phyloP scores from a whole-genome alignment of 495 filamentous ascomycete species.

The Penicillium canescens region DNA sequence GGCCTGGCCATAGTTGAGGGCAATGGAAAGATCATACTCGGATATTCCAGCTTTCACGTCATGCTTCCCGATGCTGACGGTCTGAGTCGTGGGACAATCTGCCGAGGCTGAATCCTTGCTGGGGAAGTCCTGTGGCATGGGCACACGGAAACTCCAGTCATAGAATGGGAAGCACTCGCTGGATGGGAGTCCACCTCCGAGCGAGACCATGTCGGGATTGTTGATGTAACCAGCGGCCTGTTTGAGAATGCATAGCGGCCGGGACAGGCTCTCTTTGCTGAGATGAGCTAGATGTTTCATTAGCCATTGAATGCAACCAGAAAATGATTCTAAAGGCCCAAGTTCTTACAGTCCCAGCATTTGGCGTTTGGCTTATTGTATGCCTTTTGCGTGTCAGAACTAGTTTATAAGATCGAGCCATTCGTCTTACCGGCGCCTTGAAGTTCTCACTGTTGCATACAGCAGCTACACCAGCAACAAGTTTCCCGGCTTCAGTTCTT shows the following conservation, averaged over 20 bases:
- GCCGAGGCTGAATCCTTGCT: neutral
- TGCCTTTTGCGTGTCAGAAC: neutral
- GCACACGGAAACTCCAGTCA: neutral
- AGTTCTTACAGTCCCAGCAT: constrained; percentile 1
- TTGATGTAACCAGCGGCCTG: neutral
- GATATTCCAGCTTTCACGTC: neutral
- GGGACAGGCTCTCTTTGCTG: neutral
- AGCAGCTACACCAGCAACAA: constrained; percentile 3
- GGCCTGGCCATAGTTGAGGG: constrained; percentile 13
- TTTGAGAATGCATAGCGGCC: neutral
- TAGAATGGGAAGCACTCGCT: constrained; percentile 12
- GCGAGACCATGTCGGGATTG: constrained; percentile 5
- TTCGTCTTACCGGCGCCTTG: neutral
- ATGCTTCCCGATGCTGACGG: neutral
- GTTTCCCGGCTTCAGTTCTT: neutral
- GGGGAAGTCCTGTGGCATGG: constrained; percentile 9
- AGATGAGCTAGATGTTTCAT: neutral
- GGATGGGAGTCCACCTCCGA: constrained; percentile 11
- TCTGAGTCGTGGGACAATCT: neutral
- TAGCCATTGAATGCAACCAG: neutral
- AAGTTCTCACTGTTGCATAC: neutral
- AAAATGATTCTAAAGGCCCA: neutral
- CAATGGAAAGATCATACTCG: neutral
- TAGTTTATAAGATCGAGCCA: neutral
- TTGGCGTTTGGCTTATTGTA: neutral